Percentiles rank a stretch among this genome's conserved stretches.
Conservation (phyloP, 2,329 filamentous ascomycete genomes). For the Orbilia quercus region DNA sequence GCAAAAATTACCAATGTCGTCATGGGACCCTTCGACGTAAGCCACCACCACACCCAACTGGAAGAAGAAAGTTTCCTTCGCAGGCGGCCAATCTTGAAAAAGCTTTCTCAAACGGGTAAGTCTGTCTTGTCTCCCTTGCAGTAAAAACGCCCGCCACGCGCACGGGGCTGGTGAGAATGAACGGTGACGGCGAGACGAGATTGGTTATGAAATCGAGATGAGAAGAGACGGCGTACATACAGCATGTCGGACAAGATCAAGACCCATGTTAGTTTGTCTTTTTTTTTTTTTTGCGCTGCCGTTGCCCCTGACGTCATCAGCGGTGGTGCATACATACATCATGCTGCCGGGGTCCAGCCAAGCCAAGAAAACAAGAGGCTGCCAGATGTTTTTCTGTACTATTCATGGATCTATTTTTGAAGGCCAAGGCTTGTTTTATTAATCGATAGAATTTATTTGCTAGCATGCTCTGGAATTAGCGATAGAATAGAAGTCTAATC, state of each 20-base stretch:
- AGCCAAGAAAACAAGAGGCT: neutral
- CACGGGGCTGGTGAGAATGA: constrained; percentile 14
- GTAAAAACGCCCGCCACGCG: constrained; percentile 13
- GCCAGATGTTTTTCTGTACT: neutral
- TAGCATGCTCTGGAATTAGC: no score
- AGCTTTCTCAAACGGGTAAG: constrained; percentile 16
- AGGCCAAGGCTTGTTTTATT: constrained; percentile 12
- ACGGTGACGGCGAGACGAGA: constrained; percentile 18
- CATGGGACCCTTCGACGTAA: constrained; percentile 55
- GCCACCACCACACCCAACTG: constrained; percentile 26
- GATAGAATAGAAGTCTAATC: neutral
- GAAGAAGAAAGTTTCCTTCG: neutral
- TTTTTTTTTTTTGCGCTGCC: neutral
- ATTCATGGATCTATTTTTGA: neutral
- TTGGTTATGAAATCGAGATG: constrained; percentile 12
- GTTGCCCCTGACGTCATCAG: constrained; percentile 18
- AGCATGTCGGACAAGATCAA: neutral
- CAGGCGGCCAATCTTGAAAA: constrained; percentile 4
- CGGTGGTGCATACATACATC: neutral
- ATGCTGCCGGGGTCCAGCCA: neutral
- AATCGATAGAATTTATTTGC: neutral
- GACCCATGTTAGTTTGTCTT: neutral
- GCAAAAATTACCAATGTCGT: constrained; percentile 55
- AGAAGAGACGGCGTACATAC: neutral
- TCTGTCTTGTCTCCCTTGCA: constrained; percentile 10